Percentiles rank a stretch among this genome's conserved stretches.
Conservation (phyloP, 192 early-diverging fungal genomes). For the Powellomyces hirtus region DNA sequence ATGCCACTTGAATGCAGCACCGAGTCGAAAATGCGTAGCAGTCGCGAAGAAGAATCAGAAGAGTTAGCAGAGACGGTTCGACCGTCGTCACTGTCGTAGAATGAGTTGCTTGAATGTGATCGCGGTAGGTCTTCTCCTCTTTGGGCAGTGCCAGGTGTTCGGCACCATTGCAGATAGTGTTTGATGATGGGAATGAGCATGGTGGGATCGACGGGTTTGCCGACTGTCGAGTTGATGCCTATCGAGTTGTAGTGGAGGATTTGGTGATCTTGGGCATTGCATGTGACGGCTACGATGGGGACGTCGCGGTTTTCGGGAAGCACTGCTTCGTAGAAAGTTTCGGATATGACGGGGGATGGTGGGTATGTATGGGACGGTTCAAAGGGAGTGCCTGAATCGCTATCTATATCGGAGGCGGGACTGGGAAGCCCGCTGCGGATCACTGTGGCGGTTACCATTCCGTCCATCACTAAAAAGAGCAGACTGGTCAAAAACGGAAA, state of each 20-base stretch:
- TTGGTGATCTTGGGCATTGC: conserved; percentile 53
- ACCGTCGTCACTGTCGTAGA: neutral
- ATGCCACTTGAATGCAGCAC: neutral
- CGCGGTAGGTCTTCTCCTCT: too few species aligned
- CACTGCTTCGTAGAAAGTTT: neutral
- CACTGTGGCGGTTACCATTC: conserved; percentile 56
- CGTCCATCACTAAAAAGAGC: conserved; percentile 48
- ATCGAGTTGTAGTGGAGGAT: conserved; percentile 48
- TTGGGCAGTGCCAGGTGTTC: too few species aligned
- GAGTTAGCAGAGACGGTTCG: neutral
- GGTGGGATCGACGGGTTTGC: conserved; percentile 15
- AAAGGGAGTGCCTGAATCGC: too few species aligned
- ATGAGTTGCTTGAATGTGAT: too few species aligned
- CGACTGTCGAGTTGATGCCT: conserved; percentile 46
- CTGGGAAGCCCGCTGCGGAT: conserved; percentile 43
- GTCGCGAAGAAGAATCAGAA: neutral
- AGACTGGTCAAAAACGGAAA: conserved; percentile 58
- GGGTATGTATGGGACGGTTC: neutral
- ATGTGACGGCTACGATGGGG: conserved; percentile 67
- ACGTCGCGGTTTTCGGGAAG: conserved; percentile 50
- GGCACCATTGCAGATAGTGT: neutral
- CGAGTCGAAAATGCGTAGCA: neutral
- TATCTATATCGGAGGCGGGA: conserved; percentile 18
- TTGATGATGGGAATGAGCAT: conserved; percentile 7
- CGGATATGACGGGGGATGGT: neutral